Conservation (phyloP, 2,329 filamentous ascomycete genomes). For the Pseudogymnoascus sp. region DNA sequence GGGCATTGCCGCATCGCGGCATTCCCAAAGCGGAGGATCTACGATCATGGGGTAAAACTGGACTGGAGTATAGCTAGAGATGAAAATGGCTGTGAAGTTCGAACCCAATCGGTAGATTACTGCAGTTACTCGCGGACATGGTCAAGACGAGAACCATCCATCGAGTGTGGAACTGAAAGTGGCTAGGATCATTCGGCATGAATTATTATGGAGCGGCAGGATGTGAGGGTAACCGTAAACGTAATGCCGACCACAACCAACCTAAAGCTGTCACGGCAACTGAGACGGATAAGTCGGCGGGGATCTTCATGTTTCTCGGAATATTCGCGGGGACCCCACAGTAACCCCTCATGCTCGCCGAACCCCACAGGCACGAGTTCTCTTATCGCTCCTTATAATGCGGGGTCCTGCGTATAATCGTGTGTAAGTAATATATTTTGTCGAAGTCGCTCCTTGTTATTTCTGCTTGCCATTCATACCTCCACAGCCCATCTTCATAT, state of each 20-base stretch:
- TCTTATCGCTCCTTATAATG: constrained; percentile 3
- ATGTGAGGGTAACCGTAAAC: not conserved
- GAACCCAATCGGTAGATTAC: not conserved
- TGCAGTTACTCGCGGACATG: not conserved
- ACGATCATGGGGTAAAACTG: not conserved
- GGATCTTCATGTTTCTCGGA: not conserved
- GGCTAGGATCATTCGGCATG: not conserved
- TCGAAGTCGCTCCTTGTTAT: not conserved
- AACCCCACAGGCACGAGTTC: not conserved
- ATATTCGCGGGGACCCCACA: not conserved
- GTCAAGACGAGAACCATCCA: not conserved
- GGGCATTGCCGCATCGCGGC: not conserved
- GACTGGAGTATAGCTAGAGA: not conserved
- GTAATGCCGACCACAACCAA: not conserved
- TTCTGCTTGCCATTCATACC: not conserved
- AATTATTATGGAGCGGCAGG: not conserved
- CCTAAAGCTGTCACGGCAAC: not conserved
- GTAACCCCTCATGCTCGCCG: not conserved
- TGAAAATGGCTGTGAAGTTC: not conserved
- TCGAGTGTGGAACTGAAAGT: not conserved
- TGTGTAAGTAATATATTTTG: not conserved
- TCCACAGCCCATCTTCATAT: not conserved
- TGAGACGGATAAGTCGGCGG: not conserved
- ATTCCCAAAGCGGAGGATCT: not conserved
- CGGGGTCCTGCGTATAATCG: not conserved